Percentiles rank a stretch among this genome's conserved stretches.
These are phyloP conservation scores for Rhypophila decipiens DNA, from an alignment of 495 filamentous ascomycete genomes.

Conservation along the genomic window DNA sequence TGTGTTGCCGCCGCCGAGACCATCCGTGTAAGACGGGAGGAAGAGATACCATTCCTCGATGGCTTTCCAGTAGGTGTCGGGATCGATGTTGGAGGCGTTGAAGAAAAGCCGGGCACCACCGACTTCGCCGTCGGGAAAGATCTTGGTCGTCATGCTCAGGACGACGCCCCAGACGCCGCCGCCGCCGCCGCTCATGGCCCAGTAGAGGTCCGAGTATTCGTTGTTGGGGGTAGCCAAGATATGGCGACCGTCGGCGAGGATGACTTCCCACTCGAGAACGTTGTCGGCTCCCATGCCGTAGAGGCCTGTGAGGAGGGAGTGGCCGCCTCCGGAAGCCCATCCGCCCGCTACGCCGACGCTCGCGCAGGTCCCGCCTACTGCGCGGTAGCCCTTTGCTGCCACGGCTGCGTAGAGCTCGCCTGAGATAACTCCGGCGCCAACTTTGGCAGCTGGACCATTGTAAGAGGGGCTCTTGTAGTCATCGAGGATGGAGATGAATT, in stretches of 20 bases:
- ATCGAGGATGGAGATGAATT: conserved; percentile 30
- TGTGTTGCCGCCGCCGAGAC: neutral
- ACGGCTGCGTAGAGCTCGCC: conserved; percentile 39
- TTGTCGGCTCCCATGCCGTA: conserved; percentile 58
- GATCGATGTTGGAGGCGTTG: conserved; percentile 13
- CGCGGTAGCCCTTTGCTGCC: conserved; percentile 29
- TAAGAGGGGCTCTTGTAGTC: conserved; percentile 30
- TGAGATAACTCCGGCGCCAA: conserved; percentile 49
- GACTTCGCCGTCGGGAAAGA: conserved; percentile 19
- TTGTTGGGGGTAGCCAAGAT: conserved; percentile 36
- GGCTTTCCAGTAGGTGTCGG: conserved; percentile 30
- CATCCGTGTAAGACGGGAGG: neutral
- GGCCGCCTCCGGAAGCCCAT: conserved; percentile 55
- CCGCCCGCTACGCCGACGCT: conserved; percentile 46
- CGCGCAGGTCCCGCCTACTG: conserved; percentile 40
- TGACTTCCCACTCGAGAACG: conserved; percentile 51
- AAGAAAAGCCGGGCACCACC: conserved; percentile 6
- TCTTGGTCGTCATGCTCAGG: conserved; percentile 36
- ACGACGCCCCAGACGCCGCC: conserved; percentile 49
- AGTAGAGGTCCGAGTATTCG: conserved; percentile 51
- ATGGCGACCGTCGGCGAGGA: conserved; percentile 39
- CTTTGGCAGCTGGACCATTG: conserved; percentile 39
- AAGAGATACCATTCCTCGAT: conserved; percentile 28
- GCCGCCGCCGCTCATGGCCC: conserved; percentile 55
- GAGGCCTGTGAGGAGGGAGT: conserved; percentile 40